Percentiles rank a stretch among this genome's conserved stretches.
Conservation (phyloP, 2,329 filamentous ascomycete species). For the Scedosporium aurantiacum region DNA sequence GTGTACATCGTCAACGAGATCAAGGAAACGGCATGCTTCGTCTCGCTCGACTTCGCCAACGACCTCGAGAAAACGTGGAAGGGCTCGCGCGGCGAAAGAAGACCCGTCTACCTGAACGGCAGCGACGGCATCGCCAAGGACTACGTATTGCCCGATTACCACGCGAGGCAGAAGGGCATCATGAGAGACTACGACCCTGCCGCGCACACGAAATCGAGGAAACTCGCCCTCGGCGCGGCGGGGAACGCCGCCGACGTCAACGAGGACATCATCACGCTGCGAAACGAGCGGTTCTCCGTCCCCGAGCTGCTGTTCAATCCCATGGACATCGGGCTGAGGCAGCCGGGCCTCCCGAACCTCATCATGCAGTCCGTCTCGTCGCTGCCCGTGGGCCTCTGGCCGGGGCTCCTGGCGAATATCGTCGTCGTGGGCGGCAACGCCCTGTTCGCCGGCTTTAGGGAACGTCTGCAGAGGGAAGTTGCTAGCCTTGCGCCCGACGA, state of each 20-base stretch:
- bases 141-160: constrained; percentile 80
- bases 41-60: constrained; percentile 61
- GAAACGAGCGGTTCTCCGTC: constrained; percentile 84
- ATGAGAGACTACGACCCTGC: constrained; percentile 67
- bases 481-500: constrained; percentile 62
- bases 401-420: constrained; percentile 74
- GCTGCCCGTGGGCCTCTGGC: constrained; percentile 74
- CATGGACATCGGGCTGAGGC: constrained; percentile 70
- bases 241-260: constrained; percentile 18
- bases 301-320: constrained; percentile 87
- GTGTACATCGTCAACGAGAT: constrained; percentile 90
- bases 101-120: constrained; percentile 36
- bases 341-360: constrained; percentile 73
- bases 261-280: constrained; percentile 76
- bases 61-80: constrained; percentile 84
- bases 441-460: constrained; percentile 68
- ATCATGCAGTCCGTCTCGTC: constrained; percentile 66
- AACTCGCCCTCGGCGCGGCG: constrained; percentile 30
- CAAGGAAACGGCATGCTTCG: constrained; percentile 81
- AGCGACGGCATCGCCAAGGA: constrained; percentile 62
- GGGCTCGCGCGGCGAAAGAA: constrained; percentile 50
- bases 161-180: constrained; percentile 50
- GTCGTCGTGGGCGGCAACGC: constrained; percentile 82
- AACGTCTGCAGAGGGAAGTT: constrained; percentile 66
- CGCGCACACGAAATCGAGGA: constrained; percentile 40